Evolutionary conservation across 257 asterid species (phyloP).

Genomic region (Handroanthus guayacan): DNA sequence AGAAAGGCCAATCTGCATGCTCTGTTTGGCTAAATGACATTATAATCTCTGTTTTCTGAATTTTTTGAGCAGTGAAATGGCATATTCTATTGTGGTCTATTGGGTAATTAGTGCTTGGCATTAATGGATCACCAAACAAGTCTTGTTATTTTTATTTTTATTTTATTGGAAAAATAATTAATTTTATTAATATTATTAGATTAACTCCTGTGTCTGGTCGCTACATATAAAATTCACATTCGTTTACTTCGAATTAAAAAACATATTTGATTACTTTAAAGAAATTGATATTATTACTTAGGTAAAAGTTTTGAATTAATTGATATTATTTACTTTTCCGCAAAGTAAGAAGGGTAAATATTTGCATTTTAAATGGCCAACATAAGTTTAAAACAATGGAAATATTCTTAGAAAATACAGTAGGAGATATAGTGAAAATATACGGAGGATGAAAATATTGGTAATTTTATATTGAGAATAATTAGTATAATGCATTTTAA

Average conservation of each 20-base stretch:
- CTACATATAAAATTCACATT: not conserved
- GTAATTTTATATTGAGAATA: too few relatives aligned
- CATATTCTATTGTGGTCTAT: conserved; percentile 39
- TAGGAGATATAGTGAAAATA: too few relatives aligned
- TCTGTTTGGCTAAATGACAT: conserved; percentile 24
- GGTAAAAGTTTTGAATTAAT: too few relatives aligned
- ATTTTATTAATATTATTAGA: not conserved
- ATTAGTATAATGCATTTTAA: too few relatives aligned
- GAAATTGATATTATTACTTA: too few relatives aligned
- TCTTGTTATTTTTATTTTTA: not conserved
- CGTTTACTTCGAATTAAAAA: not conserved
- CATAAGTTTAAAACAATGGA: too few relatives aligned
- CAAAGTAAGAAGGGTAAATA: too few relatives aligned
- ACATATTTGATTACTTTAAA: not conserved
- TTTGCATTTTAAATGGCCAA: too few relatives aligned
- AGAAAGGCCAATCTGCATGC: conserved; percentile 14
- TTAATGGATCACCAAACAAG: conserved; percentile 30
- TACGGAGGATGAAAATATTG: too few relatives aligned
- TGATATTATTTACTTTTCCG: too few relatives aligned
- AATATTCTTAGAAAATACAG: too few relatives aligned
- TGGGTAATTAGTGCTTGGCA: conserved; percentile 20
- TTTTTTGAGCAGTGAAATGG: conserved; percentile 46
- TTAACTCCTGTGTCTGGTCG: not conserved
- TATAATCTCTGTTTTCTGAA: conserved; percentile 13
- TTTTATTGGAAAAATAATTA: not conserved